A percentile compares a stretch with the other conserved stretches of the same genome.
phyloP scores from a whole-genome alignment of 495 filamentous ascomycete species.

The Geopyxis carbonaria region DNA sequence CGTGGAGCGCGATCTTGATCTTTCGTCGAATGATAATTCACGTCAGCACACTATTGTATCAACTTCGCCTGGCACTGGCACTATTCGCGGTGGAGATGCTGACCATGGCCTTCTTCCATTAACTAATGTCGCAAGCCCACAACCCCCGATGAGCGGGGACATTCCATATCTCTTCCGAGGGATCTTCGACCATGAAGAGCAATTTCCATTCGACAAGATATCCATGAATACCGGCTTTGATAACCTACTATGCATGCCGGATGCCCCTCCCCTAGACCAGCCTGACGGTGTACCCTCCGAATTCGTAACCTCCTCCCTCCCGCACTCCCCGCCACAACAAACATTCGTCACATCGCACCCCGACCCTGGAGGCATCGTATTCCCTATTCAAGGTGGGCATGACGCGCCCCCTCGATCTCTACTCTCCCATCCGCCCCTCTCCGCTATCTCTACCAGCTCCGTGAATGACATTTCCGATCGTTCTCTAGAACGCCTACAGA shows the following conservation, averaged over 20 bases:
- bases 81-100: background rate
- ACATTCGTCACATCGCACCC: background rate
- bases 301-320: too few species aligned
- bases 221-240: conserved; percentile 18
- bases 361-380: background rate
- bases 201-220: conserved; percentile 17
- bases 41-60: background rate
- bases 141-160: conserved; percentile 3
- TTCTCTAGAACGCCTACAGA: background rate
- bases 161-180: conserved; percentile 17
- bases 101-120: background rate
- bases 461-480: background rate
- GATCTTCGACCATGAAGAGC: conserved; percentile 8
- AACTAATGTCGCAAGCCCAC: background rate
- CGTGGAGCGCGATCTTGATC: conserved; percentile 6
- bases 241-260: conserved; percentile 15
- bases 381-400: background rate
- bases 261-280: conserved; percentile 2
- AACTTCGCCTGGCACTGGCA: background rate
- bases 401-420: too few species aligned
- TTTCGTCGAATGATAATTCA: background rate
- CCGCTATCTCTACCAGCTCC: background rate
- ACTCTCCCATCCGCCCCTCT: too few species aligned
- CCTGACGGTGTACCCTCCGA: too few species aligned
- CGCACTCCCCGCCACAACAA: too few species aligned